Percentiles rank a stretch among this genome's conserved stretches.
These are phyloP conservation scores for Xanthoconium purpureum DNA, from an alignment of 768 basidiomycete species.

Conservation along the genomic window DNA sequence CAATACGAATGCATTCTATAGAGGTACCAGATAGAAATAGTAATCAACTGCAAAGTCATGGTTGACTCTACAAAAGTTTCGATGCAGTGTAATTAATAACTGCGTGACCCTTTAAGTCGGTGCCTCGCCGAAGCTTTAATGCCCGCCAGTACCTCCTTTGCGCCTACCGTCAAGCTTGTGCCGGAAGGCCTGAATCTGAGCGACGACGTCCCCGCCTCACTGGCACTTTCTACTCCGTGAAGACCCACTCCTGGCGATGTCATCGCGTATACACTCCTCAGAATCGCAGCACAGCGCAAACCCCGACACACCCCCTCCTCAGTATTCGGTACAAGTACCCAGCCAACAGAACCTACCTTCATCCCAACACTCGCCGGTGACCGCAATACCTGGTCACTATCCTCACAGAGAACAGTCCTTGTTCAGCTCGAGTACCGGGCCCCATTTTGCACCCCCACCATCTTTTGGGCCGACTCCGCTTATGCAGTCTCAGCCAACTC, in stretches of 20 bases:
- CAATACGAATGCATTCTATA: background rate
- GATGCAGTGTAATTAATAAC: no score
- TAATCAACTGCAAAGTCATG: background rate
- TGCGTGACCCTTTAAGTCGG: no score
- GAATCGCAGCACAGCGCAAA: slow-evolving; percentile 21
- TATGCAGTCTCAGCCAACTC: slow-evolving; percentile 32
- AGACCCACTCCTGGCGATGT: slow-evolving; percentile 5
- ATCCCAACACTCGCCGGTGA: slow-evolving; percentile 16
- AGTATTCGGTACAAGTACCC: slow-evolving; percentile 22
- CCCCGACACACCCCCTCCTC: slow-evolving; percentile 31
- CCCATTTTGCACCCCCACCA: slow-evolving; percentile 18
- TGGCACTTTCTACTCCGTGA: background rate
- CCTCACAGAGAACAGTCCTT: slow-evolving; percentile 12
- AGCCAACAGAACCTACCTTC: slow-evolving; percentile 13
- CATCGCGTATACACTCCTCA: slow-evolving; percentile 10
- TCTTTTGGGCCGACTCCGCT: slow-evolving; percentile 42
- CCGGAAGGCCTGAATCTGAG: background rate
- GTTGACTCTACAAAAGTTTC: no score
- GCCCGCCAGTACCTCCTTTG: background rate
- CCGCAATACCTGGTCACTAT: slow-evolving; percentile 13
- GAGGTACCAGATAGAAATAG: no score
- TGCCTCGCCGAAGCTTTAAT: background rate
- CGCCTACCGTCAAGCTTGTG: background rate
- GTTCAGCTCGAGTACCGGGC: slow-evolving; percentile 14
- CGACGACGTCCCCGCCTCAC: background rate